phyloP scores from a whole-genome alignment of 441 rosid genomes.

The Corymbia citriodora region DNA sequence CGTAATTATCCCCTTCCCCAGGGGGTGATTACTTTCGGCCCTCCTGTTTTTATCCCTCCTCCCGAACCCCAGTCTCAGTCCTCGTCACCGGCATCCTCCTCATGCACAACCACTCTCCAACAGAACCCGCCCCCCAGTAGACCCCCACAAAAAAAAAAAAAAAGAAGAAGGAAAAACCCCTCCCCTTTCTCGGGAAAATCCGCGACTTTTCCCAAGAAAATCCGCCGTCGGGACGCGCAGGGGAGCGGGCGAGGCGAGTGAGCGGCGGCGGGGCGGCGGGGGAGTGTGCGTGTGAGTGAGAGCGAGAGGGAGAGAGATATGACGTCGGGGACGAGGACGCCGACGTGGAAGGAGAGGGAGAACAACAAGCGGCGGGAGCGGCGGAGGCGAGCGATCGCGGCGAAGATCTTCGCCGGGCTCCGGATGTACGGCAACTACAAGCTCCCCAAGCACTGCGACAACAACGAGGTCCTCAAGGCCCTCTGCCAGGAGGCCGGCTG shows the following conservation, averaged over 20 bases:
- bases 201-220: neutral
- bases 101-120: neutral
- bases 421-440: slow-evolving; percentile 63
- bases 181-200: neutral
- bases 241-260: neutral
- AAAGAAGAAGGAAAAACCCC: neutral
- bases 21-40: slow-evolving; percentile 14
- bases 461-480: slow-evolving; percentile 67
- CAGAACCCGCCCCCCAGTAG: neutral
- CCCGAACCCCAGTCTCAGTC: neutral
- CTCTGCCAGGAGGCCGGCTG: slow-evolving; percentile 66
- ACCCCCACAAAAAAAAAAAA: no score
- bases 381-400: slow-evolving; percentile 60
- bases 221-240: neutral
- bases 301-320: slow-evolving; percentile 1
- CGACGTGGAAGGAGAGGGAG: slow-evolving; percentile 75
- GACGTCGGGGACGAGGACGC: slow-evolving; percentile 65
- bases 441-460: slow-evolving; percentile 73
- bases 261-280: neutral
- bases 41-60: slow-evolving; percentile 14
- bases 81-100: slow-evolving; percentile 6
- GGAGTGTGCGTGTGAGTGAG: no score
- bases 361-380: slow-evolving; percentile 70
- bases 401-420: slow-evolving; percentile 59
- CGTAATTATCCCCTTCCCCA: slow-evolving; percentile 9